These are phyloP conservation scores for Emergomyces orientalis DNA, from an alignment of 2,329 filamentous ascomycete species.

Conservation along the genomic window DNA sequence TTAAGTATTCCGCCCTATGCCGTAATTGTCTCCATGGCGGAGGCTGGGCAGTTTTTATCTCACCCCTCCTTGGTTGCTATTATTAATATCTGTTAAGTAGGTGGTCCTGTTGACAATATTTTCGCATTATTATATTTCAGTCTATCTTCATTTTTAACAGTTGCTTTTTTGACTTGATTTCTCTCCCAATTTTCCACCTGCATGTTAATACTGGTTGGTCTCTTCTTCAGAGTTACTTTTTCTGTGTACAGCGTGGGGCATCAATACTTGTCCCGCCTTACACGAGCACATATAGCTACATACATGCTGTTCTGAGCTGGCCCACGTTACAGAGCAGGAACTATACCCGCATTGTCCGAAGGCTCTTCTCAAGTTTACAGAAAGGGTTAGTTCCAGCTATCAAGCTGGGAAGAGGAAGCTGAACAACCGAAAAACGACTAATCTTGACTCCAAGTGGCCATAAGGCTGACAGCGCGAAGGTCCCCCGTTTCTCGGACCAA, in stretches of 20 bases:
- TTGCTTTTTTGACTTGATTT: neutral
- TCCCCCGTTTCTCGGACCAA: neutral
- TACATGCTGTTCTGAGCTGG: neutral
- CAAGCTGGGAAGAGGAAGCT: neutral
- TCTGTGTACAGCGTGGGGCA: neutral
- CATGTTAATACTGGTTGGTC: neutral
- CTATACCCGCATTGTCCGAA: neutral
- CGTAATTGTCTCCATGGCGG: neutral
- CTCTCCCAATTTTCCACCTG: neutral
- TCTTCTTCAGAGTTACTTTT: neutral
- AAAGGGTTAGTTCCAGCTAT: neutral
- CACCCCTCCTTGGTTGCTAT: neutral
- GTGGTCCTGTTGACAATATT: neutral
- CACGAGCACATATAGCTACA: neutral
- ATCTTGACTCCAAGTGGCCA: neutral
- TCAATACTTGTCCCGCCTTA: neutral
- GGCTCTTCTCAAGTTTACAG: neutral
- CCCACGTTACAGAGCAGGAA: neutral
- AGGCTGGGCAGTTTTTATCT: neutral
- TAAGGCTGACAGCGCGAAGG: neutral
- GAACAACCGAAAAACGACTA: neutral
- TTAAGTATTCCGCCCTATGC: neutral
- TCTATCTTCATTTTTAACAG: neutral
- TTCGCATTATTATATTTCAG: neutral
- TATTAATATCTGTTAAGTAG: neutral